Conservation (phyloP, 495 filamentous ascomycete genomes). For the Aspergillus kassunensis region DNA sequence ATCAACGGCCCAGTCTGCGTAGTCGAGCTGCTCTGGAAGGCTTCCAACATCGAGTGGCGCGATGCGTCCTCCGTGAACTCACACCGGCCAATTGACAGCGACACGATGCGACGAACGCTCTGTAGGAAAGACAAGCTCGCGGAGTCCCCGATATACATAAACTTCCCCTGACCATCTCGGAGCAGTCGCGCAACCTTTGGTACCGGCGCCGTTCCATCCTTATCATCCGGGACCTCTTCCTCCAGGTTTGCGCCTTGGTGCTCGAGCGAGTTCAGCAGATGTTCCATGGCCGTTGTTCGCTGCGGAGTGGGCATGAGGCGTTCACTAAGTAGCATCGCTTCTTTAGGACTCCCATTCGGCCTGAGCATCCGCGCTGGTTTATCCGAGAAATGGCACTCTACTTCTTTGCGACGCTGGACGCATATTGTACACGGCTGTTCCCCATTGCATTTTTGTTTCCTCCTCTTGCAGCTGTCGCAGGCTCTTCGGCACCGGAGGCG, state of each 20-base stretch:
- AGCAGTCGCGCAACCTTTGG: slow-evolving; percentile 50
- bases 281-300: slow-evolving; percentile 40
- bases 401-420: slow-evolving; percentile 51
- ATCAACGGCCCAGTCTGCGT: slow-evolving; percentile 27
- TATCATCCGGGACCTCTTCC: slow-evolving; percentile 32
- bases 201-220: slow-evolving; percentile 38
- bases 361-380: slow-evolving; percentile 38
- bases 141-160: slow-evolving; percentile 70
- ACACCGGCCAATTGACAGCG: slow-evolving; percentile 58
- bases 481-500: slow-evolving; percentile 47
- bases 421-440: slow-evolving; percentile 66
- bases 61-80: slow-evolving; percentile 66
- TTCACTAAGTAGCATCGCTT: slow-evolving; percentile 41
- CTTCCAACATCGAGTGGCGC: slow-evolving; percentile 65
- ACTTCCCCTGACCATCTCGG: slow-evolving; percentile 50
- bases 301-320: slow-evolving; percentile 31
- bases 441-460: slow-evolving; percentile 80
- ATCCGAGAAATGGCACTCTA: slow-evolving; percentile 43
- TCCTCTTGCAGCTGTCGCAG: slow-evolving; percentile 73
- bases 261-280: slow-evolving; percentile 36
- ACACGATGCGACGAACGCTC: slow-evolving; percentile 68
- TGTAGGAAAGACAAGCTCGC: slow-evolving; percentile 69
- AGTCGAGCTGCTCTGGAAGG: slow-evolving; percentile 41
- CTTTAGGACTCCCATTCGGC: slow-evolving; percentile 27
- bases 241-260: slow-evolving; percentile 34